Conservation (phyloP, 768 basidiomycete genomes). For the Mycena epipterygia region DNA sequence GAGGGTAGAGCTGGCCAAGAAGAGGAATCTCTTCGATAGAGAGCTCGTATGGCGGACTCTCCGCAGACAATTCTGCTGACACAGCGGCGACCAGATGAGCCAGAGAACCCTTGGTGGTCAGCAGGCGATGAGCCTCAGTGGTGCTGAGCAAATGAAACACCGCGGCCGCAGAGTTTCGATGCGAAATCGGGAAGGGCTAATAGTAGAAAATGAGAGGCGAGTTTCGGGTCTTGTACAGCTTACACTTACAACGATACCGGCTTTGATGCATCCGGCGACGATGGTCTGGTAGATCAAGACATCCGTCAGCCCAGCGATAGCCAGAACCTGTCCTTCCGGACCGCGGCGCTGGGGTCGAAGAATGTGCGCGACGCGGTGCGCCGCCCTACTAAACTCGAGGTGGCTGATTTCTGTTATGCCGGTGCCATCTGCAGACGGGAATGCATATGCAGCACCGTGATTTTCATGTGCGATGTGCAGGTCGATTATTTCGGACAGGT, state of each 20-base stretch:
- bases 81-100: conserved; percentile 47
- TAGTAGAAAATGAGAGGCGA: not conserved
- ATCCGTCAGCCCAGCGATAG: too few species aligned
- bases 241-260: conserved; percentile 50
- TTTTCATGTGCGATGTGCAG: conserved; percentile 16
- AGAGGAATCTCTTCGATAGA: conserved; percentile 50
- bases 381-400: too few species aligned
- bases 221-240: not conserved
- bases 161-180: too few species aligned
- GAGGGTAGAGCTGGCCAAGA: conserved; percentile 53
- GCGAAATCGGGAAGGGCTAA: conserved; percentile 59
- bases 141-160: conserved; percentile 54
- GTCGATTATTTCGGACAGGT: conserved; percentile 11
- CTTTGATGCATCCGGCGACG: too few species aligned
- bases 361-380: too few species aligned
- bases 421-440: conserved; percentile 40
- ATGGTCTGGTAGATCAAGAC: too few species aligned
- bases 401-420: too few species aligned
- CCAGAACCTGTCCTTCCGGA: too few species aligned
- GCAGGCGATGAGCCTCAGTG: conserved; percentile 52
- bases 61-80: conserved; percentile 31
- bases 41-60: conserved; percentile 33
- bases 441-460: conserved; percentile 33
- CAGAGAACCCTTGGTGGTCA: conserved; percentile 46
- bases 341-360: too few species aligned